phyloP scores from a whole-genome alignment of 345 rosid species.

The Acer saccharum region DNA sequence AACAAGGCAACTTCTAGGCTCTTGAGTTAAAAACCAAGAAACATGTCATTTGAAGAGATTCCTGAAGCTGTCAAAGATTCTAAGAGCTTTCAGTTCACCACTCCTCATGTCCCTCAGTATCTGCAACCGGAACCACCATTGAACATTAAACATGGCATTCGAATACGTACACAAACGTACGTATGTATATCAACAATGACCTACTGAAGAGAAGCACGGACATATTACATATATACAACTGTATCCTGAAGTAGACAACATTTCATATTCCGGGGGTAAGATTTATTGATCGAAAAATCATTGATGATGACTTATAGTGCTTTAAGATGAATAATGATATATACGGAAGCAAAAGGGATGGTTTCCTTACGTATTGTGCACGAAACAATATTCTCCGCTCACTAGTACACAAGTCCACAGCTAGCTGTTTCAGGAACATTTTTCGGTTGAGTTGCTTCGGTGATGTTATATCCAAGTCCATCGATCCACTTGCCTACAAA shows the following conservation, averaged over 20 bases:
- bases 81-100: too few species aligned
- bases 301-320: not conserved
- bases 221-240: too few species aligned
- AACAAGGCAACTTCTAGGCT: too few species aligned
- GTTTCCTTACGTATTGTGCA: slow-evolving; percentile 76
- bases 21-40: too few species aligned
- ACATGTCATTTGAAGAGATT: too few species aligned
- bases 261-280: too few species aligned
- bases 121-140: slow-evolving; percentile 39
- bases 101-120: too few species aligned
- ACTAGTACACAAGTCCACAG: slow-evolving; percentile 85
- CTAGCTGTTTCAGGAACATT: slow-evolving; percentile 88
- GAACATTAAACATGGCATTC: not conserved
- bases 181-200: too few species aligned
- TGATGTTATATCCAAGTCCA: slow-evolving; percentile 95
- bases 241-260: too few species aligned
- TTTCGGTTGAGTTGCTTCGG: slow-evolving; percentile 88
- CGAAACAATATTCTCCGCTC: slow-evolving; percentile 88
- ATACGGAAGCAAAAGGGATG: not conserved
- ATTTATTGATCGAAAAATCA: not conserved
- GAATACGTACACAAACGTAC: not conserved
- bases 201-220: too few species aligned
- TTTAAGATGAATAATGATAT: not conserved
- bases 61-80: too few species aligned
- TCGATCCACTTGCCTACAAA: slow-evolving; percentile 79